Evolutionary conservation across 1,284 basidiomycete genomes (phyloP).

Genomic region (Coniophora puteana): DNA sequence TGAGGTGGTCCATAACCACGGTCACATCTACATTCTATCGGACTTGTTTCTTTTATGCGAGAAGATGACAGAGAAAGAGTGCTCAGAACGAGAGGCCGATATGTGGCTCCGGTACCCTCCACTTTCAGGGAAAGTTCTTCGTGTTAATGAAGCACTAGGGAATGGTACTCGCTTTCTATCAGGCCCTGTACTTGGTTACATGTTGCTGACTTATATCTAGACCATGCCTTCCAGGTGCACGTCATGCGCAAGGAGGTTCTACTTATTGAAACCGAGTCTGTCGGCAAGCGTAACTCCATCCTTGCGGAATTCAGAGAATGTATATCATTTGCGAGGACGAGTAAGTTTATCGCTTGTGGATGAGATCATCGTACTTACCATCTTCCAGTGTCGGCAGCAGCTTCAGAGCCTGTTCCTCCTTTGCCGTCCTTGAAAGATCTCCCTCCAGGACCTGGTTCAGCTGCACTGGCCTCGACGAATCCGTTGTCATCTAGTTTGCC

Average conservation of each 20-base stretch:
- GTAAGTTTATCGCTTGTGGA: slow-evolving; percentile 41
- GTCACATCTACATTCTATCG: slow-evolving; percentile 87
- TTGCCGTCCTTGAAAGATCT: slow-evolving; percentile 37
- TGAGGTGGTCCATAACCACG: slow-evolving; percentile 72
- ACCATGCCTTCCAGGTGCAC: slow-evolving; percentile 70
- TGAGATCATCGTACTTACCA: slow-evolving; percentile 7
- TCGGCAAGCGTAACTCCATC: slow-evolving; percentile 62
- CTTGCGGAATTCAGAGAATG: slow-evolving; percentile 80
- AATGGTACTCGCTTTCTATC: slow-evolving; percentile 33
- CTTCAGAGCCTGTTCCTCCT: slow-evolving; percentile 58
- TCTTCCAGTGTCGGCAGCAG: slow-evolving; percentile 48
- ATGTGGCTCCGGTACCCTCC: slow-evolving; percentile 97
- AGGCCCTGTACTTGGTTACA: slow-evolving; percentile 8
- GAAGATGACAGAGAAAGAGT: slow-evolving; percentile 70
- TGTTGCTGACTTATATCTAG: slow-evolving; percentile 32
- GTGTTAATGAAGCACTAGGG: slow-evolving; percentile 59
- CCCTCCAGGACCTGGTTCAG: slow-evolving; percentile 16
- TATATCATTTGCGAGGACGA: slow-evolving; percentile 72
- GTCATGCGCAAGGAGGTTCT: slow-evolving; percentile 91
- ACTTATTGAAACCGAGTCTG: slow-evolving; percentile 62
- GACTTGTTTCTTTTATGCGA: slow-evolving; percentile 91
- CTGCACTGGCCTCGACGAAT: no score
- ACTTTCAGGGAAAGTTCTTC: slow-evolving; percentile 90
- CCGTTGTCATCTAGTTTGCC: no score
- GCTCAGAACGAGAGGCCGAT: slow-evolving; percentile 54